phyloP scores from a whole-genome alignment of 2,329 filamentous ascomycete genomes.

The Boeremia lycopersici region DNA sequence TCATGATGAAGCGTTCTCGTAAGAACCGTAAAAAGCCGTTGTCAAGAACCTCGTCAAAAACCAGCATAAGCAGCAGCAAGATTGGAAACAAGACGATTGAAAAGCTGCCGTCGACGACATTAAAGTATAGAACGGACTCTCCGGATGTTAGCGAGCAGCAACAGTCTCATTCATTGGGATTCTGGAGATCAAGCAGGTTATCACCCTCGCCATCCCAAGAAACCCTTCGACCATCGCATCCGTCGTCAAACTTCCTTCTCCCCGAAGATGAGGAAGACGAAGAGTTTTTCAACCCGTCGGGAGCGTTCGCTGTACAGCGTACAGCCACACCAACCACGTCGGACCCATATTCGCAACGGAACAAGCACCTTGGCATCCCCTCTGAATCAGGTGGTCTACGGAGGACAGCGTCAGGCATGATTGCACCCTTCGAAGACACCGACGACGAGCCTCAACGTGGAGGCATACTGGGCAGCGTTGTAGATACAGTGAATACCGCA shows the following conservation, averaged over 20 bases:
- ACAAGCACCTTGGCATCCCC: constrained; percentile 22
- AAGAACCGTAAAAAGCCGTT: constrained; percentile 51
- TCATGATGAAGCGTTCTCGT: constrained; percentile 78
- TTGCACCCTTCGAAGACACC: constrained; percentile 83
- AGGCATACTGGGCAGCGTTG: constrained; percentile 76
- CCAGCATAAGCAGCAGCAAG: constrained; percentile 54
- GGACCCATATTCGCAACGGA: constrained; percentile 27
- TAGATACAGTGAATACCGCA: constrained; percentile 75
- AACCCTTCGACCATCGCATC: constrained; percentile 73
- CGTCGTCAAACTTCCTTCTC: constrained; percentile 69
- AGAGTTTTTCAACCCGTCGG: constrained; percentile 53
- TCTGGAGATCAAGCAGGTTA: constrained; percentile 54
- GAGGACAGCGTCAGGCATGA: constrained; percentile 84
- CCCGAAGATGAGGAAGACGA: constrained; percentile 61
- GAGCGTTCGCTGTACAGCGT: constrained; percentile 43
- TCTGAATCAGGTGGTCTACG: constrained; percentile 63
- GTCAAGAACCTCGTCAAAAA: constrained; percentile 62
- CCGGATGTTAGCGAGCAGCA: constrained; percentile 67
- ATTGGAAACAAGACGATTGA: constrained; percentile 82
- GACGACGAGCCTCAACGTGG: constrained; percentile 63
- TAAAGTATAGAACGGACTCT: constrained; percentile 82
- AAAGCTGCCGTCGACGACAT: constrained; percentile 82
- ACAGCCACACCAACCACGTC: constrained; percentile 45
- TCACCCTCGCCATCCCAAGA: constrained; percentile 83
- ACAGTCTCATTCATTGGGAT: constrained; percentile 50